A percentile compares a stretch with the other conserved stretches of the same genome.
phyloP scores from a whole-genome alignment of 2,329 filamentous ascomycete genomes.

The Ophiosphaerella korrae region DNA sequence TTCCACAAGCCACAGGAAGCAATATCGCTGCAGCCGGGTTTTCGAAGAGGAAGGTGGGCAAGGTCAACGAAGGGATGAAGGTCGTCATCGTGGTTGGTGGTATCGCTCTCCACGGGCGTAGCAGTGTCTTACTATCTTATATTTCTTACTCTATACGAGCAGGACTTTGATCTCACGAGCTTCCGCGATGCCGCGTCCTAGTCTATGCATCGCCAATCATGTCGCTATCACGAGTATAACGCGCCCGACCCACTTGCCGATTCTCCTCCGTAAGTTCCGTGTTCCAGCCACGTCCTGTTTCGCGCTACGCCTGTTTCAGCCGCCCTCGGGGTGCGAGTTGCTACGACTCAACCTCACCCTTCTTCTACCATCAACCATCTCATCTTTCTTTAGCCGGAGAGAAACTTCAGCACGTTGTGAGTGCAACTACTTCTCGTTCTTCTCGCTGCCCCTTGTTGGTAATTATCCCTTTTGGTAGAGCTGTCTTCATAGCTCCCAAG shows the following conservation, averaged over 20 bases:
- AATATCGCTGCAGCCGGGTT: conserved; percentile 75
- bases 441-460: conserved; percentile 36
- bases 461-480: conserved; percentile 30
- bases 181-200: background rate
- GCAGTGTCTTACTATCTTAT: too few species aligned
- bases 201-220: conserved; percentile 16
- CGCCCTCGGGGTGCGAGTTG: conserved; percentile 17
- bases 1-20: conserved; percentile 74
- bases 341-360: conserved; percentile 25
- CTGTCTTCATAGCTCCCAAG: conserved; percentile 39
- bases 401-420: conserved; percentile 46
- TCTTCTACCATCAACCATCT: conserved; percentile 29
- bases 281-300: conserved; percentile 12
- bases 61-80: conserved; percentile 76
- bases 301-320: conserved; percentile 29
- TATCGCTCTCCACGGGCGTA: too few species aligned
- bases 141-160: too few species aligned
- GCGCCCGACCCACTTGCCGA: conserved; percentile 31
- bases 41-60: conserved; percentile 73
- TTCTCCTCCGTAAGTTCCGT: conserved; percentile 8
- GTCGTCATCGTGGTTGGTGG: conserved; percentile 68
- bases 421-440: conserved; percentile 42
- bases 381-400: conserved; percentile 23
- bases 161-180: background rate
- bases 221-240: conserved; percentile 15